Evolutionary conservation across 2,329 filamentous ascomycete species (phyloP).

Genomic region (Emmonsiellopsis sp.): DNA sequence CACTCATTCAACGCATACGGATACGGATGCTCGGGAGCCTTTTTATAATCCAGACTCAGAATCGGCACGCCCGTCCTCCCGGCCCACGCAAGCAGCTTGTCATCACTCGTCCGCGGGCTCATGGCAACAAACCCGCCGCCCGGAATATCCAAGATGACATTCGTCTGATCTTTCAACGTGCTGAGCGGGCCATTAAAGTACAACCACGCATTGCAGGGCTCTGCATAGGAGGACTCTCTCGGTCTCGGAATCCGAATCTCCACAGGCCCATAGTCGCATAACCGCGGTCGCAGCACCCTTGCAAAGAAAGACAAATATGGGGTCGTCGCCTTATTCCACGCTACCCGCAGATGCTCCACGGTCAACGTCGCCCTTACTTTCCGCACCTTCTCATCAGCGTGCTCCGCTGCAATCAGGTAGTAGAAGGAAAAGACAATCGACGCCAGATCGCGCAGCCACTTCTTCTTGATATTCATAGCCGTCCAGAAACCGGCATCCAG

Average conservation of each 20-base stretch:
- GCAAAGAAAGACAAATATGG: constrained; percentile 72
- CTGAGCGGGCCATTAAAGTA: constrained; percentile 86
- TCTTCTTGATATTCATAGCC: constrained; percentile 79
- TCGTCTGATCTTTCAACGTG: constrained; percentile 64
- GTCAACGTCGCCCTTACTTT: constrained; percentile 81
- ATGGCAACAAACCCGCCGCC: constrained; percentile 96
- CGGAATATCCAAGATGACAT: constrained; percentile 78
- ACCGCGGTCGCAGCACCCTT: constrained; percentile 62
- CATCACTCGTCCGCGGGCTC: constrained; percentile 88
- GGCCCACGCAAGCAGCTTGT: constrained; percentile 88
- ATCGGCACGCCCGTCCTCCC: constrained; percentile 80
- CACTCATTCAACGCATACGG: constrained; percentile 81
- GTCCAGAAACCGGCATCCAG: constrained; percentile 97
- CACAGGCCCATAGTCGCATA: constrained; percentile 72
- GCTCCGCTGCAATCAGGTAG: constrained; percentile 85
- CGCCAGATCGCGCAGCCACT: constrained; percentile 71
- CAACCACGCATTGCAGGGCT: constrained; percentile 77
- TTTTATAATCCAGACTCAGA: constrained; percentile 82
- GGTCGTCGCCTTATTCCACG: constrained; percentile 90
- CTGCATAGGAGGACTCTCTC: constrained; percentile 66
- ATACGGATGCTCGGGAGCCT: constrained; percentile 76
- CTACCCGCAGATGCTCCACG: constrained; percentile 80
- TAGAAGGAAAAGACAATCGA: constrained; percentile 80
- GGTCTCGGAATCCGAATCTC: constrained; percentile 78
- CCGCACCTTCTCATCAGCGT: constrained; percentile 91